Evolutionary conservation across 495 filamentous ascomycete genomes (phyloP).

Genomic region (Aspergillus carlsbadensis): DNA sequence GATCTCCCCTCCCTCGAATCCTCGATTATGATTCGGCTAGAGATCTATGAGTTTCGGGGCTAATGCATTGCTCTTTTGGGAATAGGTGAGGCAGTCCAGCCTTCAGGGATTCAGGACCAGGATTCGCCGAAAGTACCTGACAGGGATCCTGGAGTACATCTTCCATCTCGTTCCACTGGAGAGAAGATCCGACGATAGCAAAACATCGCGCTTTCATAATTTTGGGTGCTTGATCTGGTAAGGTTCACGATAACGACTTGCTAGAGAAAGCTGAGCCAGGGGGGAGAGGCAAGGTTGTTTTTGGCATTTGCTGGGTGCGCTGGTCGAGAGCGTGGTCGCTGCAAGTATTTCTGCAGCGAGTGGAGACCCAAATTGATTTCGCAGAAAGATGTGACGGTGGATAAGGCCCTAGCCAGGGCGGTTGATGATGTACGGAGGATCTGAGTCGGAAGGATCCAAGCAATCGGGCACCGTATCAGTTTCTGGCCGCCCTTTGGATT

Average conservation of each 20-base stretch:
- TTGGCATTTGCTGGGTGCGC: conserved; percentile 27
- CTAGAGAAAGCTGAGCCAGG: conserved; percentile 11
- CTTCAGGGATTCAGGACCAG: conserved; percentile 2
- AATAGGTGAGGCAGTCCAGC: conserved; percentile 3
- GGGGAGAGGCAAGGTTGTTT: background rate
- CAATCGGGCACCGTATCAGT: background rate
- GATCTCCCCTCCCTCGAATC: conserved; percentile 12
- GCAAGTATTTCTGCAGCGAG: conserved; percentile 36
- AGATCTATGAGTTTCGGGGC: conserved; percentile 5
- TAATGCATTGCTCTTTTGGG: conserved; percentile 25
- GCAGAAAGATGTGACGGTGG: conserved; percentile 42
- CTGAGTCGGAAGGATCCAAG: conserved; percentile 2
- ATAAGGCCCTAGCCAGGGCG: conserved; percentile 34
- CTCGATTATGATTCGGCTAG: conserved; percentile 19
- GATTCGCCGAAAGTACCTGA: background rate
- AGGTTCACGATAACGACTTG: background rate
- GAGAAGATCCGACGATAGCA: background rate
- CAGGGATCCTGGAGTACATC: background rate
- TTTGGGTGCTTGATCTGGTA: background rate
- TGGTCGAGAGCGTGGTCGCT: conserved; percentile 45
- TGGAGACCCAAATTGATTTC: conserved; percentile 32
- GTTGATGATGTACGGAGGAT: conserved; percentile 28
- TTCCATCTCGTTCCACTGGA: background rate
- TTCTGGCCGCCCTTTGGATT: too few species aligned
- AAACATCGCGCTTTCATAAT: background rate